Evolutionary conservation across 108 stramenopile genomes (phyloP).

Genomic region (Aurantiochytrium sp.): DNA sequence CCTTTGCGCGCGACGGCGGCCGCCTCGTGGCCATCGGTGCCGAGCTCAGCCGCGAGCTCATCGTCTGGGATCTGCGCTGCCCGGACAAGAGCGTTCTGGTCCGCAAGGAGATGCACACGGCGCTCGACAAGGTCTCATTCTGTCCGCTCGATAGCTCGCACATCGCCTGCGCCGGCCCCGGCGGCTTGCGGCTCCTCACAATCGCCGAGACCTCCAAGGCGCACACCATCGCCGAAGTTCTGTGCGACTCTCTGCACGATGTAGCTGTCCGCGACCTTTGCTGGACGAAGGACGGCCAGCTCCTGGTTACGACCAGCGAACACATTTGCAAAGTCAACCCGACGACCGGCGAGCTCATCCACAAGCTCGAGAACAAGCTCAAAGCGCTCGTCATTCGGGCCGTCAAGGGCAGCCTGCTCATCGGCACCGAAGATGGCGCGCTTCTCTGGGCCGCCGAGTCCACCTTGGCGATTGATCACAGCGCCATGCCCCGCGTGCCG

Average conservation of each 20-base stretch:
- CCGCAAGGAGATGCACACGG: neutral
- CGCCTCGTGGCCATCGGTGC: neutral
- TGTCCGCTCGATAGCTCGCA: neutral
- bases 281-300: slow-evolving; percentile 21
- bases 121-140: neutral
- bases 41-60: neutral
- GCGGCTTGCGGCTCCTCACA: neutral
- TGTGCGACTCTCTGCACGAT: neutral
- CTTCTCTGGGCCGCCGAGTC: neutral
- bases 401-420: neutral
- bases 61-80: neutral
- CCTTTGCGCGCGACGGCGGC: neutral
- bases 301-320: neutral
- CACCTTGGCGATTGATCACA: neutral
- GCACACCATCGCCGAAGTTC: neutral
- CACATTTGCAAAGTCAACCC: neutral
- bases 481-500: neutral
- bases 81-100: neutral
- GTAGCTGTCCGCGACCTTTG: neutral
- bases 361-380: neutral
- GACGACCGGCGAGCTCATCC: neutral
- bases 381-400: neutral
- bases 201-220: neutral
- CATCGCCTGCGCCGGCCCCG: neutral
- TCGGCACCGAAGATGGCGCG: neutral